Evolutionary conservation across 345 rosid species (phyloP), one percentile per base, ranked within the genome.

Genomic region (Salix brachista): DNA sequence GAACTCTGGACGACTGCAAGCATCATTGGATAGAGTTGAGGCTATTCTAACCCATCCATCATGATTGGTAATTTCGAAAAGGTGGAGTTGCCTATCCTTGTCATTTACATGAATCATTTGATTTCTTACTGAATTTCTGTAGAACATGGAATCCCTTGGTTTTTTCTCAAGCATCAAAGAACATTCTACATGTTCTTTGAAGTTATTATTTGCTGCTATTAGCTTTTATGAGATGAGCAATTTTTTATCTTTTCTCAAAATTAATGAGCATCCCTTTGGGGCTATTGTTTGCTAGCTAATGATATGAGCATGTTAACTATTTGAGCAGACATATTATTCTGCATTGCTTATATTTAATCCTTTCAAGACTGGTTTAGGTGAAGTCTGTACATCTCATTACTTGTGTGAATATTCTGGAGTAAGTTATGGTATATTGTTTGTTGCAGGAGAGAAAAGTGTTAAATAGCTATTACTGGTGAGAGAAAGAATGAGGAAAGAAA

Each of bases 11-110:
- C 73, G 85, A 64, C 85, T 95, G 86, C 87, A 89, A 67, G 99
- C 99, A 41, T 91, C 99, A 4, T 83, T 93, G 4, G 97, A 95
- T 76, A 86, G 97, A 87, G 86, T 95, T 69, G 97, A 93, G 83
- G 85, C 94, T 61, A 90, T 95, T 79, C 21, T 90, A 67, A 90
- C 91, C 36, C 88, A 89, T 77, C 18, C 84, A 9, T 80, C 77
- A 25, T 74, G 79, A 85, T 37, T 28, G 16, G 54, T 50, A 25
- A 6, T 30, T 65, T 9, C 14, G 13, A 37, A 34, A n/a, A 25
- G 81, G 70, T 56, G 30, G 25, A 26, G 19, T 2, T 32, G 18
- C 50, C 32, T 12, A 2, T 30, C 23, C 69, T 44, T 25, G 36
- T 67, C n/a, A 26, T 11, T 18, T 42, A 32, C 60, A 2, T 13